Evolutionary conservation across 2,329 filamentous ascomycete species (phyloP).

Genomic region (Fusarium concolor): DNA sequence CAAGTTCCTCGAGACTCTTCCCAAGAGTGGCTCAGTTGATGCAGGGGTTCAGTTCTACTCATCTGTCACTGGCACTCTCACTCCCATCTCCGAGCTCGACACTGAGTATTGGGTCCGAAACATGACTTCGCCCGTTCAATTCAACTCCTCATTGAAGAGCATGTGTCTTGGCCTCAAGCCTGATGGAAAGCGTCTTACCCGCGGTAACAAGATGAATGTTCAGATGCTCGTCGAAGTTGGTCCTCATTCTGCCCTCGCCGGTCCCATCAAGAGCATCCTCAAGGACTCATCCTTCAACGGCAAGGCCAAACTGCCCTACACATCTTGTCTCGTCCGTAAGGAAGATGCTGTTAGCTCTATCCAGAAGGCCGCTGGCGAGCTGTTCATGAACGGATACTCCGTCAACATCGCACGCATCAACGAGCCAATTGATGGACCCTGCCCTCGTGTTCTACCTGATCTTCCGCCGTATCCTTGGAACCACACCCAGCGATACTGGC

Average conservation of each 20-base stretch:
- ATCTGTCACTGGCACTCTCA: background rate
- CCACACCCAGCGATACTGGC: background rate
- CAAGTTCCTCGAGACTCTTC: background rate
- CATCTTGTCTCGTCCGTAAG: too few species aligned
- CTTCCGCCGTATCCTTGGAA: background rate
- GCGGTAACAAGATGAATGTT: background rate
- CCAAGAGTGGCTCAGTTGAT: background rate
- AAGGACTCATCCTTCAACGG: too few species aligned
- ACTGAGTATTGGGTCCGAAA: slow-evolving; percentile 3
- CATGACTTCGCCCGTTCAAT: background rate
- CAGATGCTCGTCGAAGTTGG: slow-evolving; percentile 1
- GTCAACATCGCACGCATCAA: background rate
- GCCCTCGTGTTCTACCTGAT: background rate
- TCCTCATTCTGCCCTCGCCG: background rate
- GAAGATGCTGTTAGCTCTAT: too few species aligned
- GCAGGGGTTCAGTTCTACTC: background rate
- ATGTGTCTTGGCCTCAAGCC: background rate
- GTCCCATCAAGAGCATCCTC: too few species aligned
- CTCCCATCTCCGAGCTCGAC: background rate
- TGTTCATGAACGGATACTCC: too few species aligned
- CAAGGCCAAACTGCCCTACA: too few species aligned
- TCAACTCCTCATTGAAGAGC: background rate
- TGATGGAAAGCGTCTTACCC: background rate
- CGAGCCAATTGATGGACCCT: background rate
- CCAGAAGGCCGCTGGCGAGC: too few species aligned